phyloP scores from a whole-genome alignment of 495 filamentous ascomycete genomes.

The Aspergillus cristatus region DNA sequence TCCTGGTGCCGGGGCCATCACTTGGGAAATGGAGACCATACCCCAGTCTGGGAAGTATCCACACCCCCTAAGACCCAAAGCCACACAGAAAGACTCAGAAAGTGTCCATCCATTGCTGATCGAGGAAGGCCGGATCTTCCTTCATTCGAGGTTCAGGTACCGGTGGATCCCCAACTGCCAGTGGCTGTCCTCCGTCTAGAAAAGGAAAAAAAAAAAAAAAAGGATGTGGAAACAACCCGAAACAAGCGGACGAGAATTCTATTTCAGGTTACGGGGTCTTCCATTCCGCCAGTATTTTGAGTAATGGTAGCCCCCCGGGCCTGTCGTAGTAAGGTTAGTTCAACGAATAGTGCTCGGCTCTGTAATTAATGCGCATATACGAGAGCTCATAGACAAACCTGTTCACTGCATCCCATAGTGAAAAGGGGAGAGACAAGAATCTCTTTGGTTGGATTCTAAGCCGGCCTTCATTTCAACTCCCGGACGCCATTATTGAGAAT shows the following conservation, averaged over 20 bases:
- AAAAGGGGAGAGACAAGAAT: too few relatives aligned
- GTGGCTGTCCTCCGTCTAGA: not conserved
- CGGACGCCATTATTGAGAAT: too few relatives aligned
- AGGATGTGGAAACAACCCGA: not conserved
- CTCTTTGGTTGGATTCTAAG: too few relatives aligned
- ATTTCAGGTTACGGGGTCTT: not conserved
- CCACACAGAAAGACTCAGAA: too few relatives aligned
- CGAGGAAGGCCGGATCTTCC: slow-evolving; percentile 1
- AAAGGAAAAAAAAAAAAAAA: not conserved
- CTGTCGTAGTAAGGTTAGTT: too few relatives aligned
- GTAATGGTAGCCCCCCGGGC: too few relatives aligned
- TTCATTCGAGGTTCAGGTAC: not conserved
- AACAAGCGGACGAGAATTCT: slow-evolving; percentile 2
- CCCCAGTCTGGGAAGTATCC: slow-evolving; percentile 8
- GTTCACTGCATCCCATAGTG: too few relatives aligned
- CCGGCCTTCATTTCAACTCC: too few relatives aligned
- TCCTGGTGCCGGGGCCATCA: slow-evolving; percentile 3
- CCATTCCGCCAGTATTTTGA: not conserved
- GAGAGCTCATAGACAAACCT: too few relatives aligned
- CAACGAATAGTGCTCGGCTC: too few relatives aligned
- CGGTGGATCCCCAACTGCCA: not conserved
- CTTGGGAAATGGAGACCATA: slow-evolving; percentile 8
- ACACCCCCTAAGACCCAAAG: not conserved
- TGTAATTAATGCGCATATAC: too few relatives aligned
- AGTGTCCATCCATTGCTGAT: not conserved